These are phyloP conservation scores for Exophiala lecanii-corni DNA, from an alignment of 2,329 filamentous ascomycete species.

Conservation along the genomic window DNA sequence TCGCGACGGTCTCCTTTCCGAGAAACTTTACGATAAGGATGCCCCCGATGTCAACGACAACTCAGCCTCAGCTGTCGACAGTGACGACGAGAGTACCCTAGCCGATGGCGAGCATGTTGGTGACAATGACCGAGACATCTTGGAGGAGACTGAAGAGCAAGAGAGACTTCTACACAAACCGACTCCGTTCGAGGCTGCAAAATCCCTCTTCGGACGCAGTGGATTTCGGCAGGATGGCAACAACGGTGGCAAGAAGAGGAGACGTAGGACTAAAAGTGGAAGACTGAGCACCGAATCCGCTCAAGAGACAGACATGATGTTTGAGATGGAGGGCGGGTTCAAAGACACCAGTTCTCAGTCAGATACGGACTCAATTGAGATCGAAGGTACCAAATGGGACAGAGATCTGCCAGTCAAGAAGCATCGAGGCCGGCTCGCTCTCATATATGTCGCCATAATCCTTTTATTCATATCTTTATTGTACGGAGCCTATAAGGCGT, in stretches of 20 bases:
- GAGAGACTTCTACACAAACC: constrained; percentile 44
- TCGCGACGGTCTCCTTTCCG: constrained; percentile 17
- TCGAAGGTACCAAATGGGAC: constrained; percentile 42
- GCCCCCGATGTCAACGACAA: constrained; percentile 17
- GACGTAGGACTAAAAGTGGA: constrained; percentile 47
- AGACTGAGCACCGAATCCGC: constrained; percentile 50
- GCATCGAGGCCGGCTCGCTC: constrained; percentile 23
- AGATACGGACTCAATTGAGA: constrained; percentile 55
- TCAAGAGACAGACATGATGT: constrained; percentile 74
- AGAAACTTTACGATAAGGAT: constrained; percentile 25
- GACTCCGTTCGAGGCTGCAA: constrained; percentile 33
- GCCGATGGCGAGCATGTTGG: constrained; percentile 6
- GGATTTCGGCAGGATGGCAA: background rate
- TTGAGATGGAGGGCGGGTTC: constrained; percentile 79
- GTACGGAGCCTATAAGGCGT: constrained; percentile 55
- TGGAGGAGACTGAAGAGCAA: constrained; percentile 68
- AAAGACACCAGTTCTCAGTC: constrained; percentile 59
- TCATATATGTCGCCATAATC: constrained; percentile 37
- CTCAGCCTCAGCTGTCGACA: constrained; percentile 10
- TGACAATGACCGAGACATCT: constrained; percentile 35
- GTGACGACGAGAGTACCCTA: constrained; percentile 4
- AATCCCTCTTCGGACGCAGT: constrained; percentile 36
- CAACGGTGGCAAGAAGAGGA: constrained; percentile 42
- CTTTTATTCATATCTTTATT: constrained; percentile 53
- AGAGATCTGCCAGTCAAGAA: constrained; percentile 27